Base-by-base conservation (phyloP, 2,329 filamentous ascomycete species). In the Hysterium pulicare region DNA sequence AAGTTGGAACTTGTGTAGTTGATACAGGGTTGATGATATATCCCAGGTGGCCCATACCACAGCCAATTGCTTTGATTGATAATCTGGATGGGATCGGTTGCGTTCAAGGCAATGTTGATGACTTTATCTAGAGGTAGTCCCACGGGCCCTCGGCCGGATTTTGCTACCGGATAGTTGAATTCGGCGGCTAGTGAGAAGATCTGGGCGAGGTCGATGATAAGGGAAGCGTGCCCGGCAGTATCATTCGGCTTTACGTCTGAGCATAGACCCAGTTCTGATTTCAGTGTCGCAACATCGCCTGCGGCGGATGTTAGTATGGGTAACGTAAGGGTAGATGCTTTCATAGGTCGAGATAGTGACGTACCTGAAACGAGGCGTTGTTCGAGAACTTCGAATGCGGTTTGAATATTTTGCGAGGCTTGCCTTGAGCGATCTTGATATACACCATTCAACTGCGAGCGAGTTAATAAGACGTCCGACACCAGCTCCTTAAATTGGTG, bases 91-190 rank as follows among this genome's bases (percentile, higher is more conserved):
- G 40, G 40, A 42, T 38, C 40, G 5, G 23, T 31, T 17, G 5
- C 9, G 20, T 38, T 42, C 5, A 38, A 9, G 7, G 33, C 40
- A 22, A 42, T 9, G 23, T 42, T 26, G n/a, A 42, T 8, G 5
- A 22, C 20, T 28, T 31, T 30, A 10, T 5, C 7, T n/a, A 42
- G 26, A 8, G 40, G 40, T 5, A 19, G 19, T 3, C 21, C 40
- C 16, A 42, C 32, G 8, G 40, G 40, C 5, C 11, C 32, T 15
- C 40, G 33, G n/a, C 33, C 33, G 23, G 40, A 15, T 8, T n/a
- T 8, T 9, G 40, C 22, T 19, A 30, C 17, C 5, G 40, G n/a
- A 17, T 38, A 42, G 24, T 42, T 42, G 20, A 42, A 22, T 28
- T 42, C 40, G 23, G 34, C 5, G 16, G 34, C 40, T 11, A 38